A percentile compares a stretch with the other conserved stretches of the same genome.
These are phyloP conservation scores for Xylariomycetidae sp. DNA, from an alignment of 2,329 filamentous ascomycete genomes.

Conservation along the genomic window DNA sequence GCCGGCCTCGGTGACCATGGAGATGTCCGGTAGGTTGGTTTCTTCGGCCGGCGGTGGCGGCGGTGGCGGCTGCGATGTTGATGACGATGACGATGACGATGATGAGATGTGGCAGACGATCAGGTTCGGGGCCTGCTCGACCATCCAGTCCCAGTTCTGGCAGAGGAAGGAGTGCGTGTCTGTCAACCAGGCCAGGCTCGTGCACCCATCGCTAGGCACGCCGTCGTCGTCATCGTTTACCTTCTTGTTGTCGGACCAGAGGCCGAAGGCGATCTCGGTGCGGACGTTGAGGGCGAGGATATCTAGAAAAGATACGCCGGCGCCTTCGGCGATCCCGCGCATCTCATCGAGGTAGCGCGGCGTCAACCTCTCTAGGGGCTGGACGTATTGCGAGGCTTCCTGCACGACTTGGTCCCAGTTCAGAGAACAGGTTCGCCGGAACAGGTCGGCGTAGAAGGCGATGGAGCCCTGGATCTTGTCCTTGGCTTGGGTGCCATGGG, in stretches of 20 bases:
- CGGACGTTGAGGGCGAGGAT: slow-evolving; percentile 55
- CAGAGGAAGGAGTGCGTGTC: slow-evolving; percentile 32
- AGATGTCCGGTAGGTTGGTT: slow-evolving; percentile 38
- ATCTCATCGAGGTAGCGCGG: slow-evolving; percentile 39
- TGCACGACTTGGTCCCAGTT: slow-evolving; percentile 26
- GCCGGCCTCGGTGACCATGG: slow-evolving; percentile 55
- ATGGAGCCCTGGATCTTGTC: slow-evolving; percentile 28
- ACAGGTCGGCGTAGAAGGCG: slow-evolving; percentile 31
- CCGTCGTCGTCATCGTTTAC: slow-evolving; percentile 2
- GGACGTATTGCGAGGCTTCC: slow-evolving; percentile 41
- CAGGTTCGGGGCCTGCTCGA: slow-evolving; percentile 43
- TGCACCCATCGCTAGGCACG: slow-evolving; percentile 49
- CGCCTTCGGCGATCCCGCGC: slow-evolving; percentile 48
- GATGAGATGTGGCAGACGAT: slow-evolving; percentile 42
- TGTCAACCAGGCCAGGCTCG: slow-evolving; percentile 42
- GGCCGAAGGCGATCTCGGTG: slow-evolving; percentile 53
- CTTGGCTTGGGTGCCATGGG: slow-evolving; percentile 28
- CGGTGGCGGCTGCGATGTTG: no score
- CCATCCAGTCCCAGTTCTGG: slow-evolving; percentile 61
- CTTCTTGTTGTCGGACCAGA: slow-evolving; percentile 35
- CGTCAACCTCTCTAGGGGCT: slow-evolving; percentile 32
- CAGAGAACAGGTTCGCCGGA: slow-evolving; percentile 26
- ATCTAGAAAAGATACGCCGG: slow-evolving; percentile 39
- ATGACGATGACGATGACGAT: no score
- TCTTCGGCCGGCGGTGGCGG: no score